phyloP scores from a whole-genome alignment of 2,329 filamentous ascomycete genomes.

The Neonectria hederae region DNA sequence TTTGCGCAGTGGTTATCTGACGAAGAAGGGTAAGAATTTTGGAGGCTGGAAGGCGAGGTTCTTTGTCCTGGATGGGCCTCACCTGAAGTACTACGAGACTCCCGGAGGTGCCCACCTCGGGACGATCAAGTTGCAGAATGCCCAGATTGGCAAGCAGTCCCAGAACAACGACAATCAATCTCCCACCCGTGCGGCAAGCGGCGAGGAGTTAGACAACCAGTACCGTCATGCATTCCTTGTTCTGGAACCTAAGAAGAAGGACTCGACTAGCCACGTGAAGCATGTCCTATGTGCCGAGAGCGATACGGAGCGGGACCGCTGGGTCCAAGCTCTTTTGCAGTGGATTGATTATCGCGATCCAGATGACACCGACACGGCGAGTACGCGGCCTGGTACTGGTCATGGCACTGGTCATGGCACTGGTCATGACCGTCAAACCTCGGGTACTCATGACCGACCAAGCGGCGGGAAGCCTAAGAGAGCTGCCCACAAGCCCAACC shows the following conservation, averaged over 20 bases:
- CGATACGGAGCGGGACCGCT: slow-evolving; percentile 89
- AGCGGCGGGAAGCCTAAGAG: slow-evolving; percentile 44
- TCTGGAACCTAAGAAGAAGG: slow-evolving; percentile 95
- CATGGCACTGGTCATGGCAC: slow-evolving; percentile 46
- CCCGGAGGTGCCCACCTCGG: slow-evolving; percentile 91
- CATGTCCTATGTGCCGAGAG: slow-evolving; percentile 97
- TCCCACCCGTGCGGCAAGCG: slow-evolving; percentile 61
- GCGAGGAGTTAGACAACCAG: slow-evolving; percentile 88
- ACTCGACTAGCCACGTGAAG: slow-evolving; percentile 85
- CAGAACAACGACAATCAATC: slow-evolving; percentile 61
- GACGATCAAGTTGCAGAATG: slow-evolving; percentile 89
- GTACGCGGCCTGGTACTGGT: slow-evolving; percentile 40
- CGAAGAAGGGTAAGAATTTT: slow-evolving; percentile 98
- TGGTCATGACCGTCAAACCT: slow-evolving; percentile 53
- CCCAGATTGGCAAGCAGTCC: slow-evolving; percentile 94
- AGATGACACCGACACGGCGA: slow-evolving; percentile 55
- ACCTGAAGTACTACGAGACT: slow-evolving; percentile 88
- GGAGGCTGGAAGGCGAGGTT: slow-evolving; percentile 94
- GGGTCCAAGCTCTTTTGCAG: slow-evolving; percentile 89
- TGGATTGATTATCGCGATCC: slow-evolving; percentile 83
- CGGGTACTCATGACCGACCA: slow-evolving; percentile 44
- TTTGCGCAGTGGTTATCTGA: slow-evolving; percentile 88
- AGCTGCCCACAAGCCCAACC: slow-evolving; percentile 45
- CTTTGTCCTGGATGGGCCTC: slow-evolving; percentile 68
- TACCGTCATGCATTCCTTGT: slow-evolving; percentile 97